Evolutionary conservation across 768 basidiomycete species (phyloP).

Genomic region (Leccinum rimulosum): DNA sequence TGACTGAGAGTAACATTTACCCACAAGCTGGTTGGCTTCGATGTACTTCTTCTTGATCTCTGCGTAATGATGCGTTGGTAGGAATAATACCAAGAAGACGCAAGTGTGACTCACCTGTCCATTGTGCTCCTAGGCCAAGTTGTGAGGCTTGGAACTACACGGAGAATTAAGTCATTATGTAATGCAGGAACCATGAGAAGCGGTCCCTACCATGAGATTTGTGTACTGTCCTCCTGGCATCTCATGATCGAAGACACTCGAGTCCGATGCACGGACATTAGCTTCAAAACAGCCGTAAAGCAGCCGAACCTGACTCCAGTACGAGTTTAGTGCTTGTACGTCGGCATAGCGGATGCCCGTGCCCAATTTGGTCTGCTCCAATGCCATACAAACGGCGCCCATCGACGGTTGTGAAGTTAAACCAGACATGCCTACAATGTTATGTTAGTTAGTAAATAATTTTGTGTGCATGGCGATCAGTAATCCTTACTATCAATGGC

Average conservation of each 20-base stretch:
- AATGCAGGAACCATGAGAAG: conserved; percentile 15
- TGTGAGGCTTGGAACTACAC: conserved; percentile 95
- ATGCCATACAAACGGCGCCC: conserved; percentile 93
- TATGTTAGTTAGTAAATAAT: conserved; percentile 13
- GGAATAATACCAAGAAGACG: conserved; percentile 8
- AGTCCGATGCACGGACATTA: conserved; percentile 95
- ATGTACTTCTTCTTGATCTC: conserved; percentile 99
- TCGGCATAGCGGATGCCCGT: conserved; percentile 97
- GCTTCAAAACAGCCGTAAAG: conserved; percentile 98
- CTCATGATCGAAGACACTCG: conserved; percentile 97
- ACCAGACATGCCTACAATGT: conserved; percentile 85
- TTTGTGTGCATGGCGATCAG: not conserved
- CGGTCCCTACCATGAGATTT: conserved; percentile 76
- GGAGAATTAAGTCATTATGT: conserved; percentile 17
- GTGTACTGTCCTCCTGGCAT: conserved; percentile 99
- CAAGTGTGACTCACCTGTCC: conserved; percentile 58
- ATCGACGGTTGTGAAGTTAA: conserved; percentile 98
- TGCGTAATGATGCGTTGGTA: conserved; percentile 26
- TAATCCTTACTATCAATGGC: conserved; percentile 88
- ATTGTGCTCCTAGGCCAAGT: conserved; percentile 94
- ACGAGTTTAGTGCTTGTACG: conserved; percentile 94
- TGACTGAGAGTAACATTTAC: conserved; percentile 24
- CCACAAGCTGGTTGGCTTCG: conserved; percentile 91
- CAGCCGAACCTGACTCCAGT: conserved; percentile 97
- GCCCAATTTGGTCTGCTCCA: conserved; percentile 92